phyloP scores from a whole-genome alignment of 805 yeast genomes.

The Vanderwaltozyma yarrowii region DNA sequence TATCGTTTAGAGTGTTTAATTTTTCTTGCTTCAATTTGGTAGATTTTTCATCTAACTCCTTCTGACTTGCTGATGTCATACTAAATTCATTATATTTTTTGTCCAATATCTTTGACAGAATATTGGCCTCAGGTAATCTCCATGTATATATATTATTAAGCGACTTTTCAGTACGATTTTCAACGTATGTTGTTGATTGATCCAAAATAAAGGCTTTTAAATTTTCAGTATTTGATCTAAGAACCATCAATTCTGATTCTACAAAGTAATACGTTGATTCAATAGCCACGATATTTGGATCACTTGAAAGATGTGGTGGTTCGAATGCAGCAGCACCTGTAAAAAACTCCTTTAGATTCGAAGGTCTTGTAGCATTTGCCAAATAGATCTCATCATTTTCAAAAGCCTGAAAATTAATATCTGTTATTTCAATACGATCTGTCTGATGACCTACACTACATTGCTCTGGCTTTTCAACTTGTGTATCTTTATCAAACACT shows the following conservation, averaged over 20 bases:
- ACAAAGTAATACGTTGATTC: constrained; percentile 21
- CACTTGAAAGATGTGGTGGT: constrained; percentile 6
- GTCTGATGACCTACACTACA: constrained; percentile 14
- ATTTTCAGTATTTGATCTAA: constrained; percentile 24
- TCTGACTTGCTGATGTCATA: background rate
- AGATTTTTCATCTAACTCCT: too few relatives aligned
- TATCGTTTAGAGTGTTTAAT: too few relatives aligned
- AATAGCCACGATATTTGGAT: constrained; percentile 13
- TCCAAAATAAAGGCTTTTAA: constrained; percentile 26
- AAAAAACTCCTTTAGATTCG: constrained; percentile 11
- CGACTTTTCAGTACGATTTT: constrained; percentile 20
- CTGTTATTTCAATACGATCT: constrained; percentile 5
- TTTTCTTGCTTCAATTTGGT: too few relatives aligned
- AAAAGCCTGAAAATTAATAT: constrained; percentile 12
- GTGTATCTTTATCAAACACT: constrained; percentile 2
- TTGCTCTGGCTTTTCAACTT: constrained; percentile 1
- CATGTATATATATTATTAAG: constrained; percentile 27
- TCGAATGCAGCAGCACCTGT: constrained; percentile 13
- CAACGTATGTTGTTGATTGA: constrained; percentile 20
- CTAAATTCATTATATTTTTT: too few relatives aligned
- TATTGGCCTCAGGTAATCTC: constrained; percentile 28
- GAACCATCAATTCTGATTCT: constrained; percentile 27
- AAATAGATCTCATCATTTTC: constrained; percentile 25
- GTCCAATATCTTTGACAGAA: background rate
- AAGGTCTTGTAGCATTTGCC: constrained; percentile 12